Evolutionary conservation across 331 rosid genomes (phyloP), one percentile per base, ranked within the genome.

Genomic region (Phaseolus coccineus): DNA sequence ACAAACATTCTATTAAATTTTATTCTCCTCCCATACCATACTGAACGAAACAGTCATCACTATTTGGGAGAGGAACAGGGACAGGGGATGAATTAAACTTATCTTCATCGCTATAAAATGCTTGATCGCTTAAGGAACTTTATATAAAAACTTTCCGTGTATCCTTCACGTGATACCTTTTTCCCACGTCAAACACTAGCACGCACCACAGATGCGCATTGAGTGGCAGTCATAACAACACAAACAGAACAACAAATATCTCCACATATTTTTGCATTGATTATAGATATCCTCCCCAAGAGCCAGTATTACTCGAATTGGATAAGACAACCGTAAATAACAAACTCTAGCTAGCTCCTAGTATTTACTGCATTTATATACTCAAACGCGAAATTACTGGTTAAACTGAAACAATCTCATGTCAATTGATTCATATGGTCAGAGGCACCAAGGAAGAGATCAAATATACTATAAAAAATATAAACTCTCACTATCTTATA

Each of bases 401-500:
- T 42, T 44, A n/a, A 15, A 16, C 19, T 16, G 9, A 51, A 16
- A 16, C 8, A 51, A 15, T 51, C 22, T 15, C 24, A 16, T 51
- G 24, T 16, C 22, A 16, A 15, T 16, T 51, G 9, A 51, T 16
- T 4, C 24, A 16, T 5, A 6, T 4, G 24, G 2, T 16, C 24
- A 3, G 59, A n/a, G 59, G 4, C 39, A 69, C 15, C 4, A 33
- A 33, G 47, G 22, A 57, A 69, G 30, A 69, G 62, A 78, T 4
- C 66, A 78, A 27, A 53, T n/a, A 13, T 22, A 76, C 39, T 22
- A 24, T 13, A 6, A 64, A 79, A 6, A 64, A 79, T 24, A 16
- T 25, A 12, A 56, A 42, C 57, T 25, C 74, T 61, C 19, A 48
- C 25, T 15, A 28, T 6, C 3, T 52, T 48, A 12, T 50, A 35